phyloP scores from a whole-genome alignment of 2,329 filamentous ascomycete genomes.

The Aureobasidium sp. region DNA sequence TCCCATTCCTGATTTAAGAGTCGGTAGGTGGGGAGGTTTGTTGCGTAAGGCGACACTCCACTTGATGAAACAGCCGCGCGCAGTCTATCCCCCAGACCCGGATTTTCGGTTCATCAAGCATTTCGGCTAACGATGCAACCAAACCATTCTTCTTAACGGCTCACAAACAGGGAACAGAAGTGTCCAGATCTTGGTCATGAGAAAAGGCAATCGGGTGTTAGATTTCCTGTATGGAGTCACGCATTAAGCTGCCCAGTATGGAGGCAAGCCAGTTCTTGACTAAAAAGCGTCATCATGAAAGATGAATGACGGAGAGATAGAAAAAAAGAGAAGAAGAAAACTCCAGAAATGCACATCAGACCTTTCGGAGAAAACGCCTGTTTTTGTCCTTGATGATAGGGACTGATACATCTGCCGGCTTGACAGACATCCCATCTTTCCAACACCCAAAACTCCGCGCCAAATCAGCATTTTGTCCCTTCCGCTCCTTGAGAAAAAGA shows the following conservation, averaged over 20 bases:
- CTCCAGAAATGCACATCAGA: neutral
- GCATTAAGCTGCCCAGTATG: neutral
- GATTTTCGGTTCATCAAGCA: neutral
- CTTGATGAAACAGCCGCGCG: neutral
- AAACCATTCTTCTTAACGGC: neutral
- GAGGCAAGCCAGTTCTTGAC: neutral
- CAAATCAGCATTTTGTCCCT: slow-evolving; percentile 4
- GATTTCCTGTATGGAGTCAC: neutral
- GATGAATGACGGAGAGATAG: neutral
- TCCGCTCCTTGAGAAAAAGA: neutral
- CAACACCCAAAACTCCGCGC: slow-evolving; percentile 2
- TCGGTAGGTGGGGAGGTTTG: neutral
- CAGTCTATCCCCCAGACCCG: neutral
- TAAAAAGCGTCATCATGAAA: neutral
- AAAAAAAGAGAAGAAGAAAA: neutral
- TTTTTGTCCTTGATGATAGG: neutral
- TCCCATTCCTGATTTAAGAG: neutral
- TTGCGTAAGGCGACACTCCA: neutral
- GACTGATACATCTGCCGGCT: neutral
- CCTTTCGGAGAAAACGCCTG: neutral
- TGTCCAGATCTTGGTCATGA: neutral
- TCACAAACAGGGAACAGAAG: neutral
- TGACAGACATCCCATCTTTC: neutral
- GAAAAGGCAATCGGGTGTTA: neutral
- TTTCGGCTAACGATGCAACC: neutral